Base-by-base conservation (phyloP, 495 filamentous ascomycete genomes). In the Hyaloscypha bicolor region DNA sequence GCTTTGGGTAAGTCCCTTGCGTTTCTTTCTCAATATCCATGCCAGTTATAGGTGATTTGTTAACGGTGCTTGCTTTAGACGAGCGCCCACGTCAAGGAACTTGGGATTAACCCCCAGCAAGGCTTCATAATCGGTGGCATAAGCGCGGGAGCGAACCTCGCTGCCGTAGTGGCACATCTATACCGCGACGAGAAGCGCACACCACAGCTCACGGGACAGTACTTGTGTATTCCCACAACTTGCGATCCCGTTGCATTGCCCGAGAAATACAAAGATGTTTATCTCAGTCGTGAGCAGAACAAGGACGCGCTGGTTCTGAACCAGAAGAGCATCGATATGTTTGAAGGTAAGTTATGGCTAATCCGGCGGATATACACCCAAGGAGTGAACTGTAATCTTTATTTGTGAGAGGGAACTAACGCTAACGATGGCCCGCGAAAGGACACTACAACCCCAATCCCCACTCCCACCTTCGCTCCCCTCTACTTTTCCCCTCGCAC, bases 71-170 rank as follows among this genome's bases (percentile, higher is more conserved):
- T n/a, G 6, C 4, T 48, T 11, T 19, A 48, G 42, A 48, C 42
- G 16, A 14, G 11, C 6, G 9, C 16, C 4, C 42, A 48, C 42
- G 2, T 48, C 16, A 19, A 14, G 4, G 42, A 48, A 9, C 70
- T 79, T 3, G 74, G 72, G 16, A 75, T 77, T 21, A 72, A 79
- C 55, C 75, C 77, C 3, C 66, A 71, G 12, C 68, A 59, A 56
- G 84, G 83, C 1, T 85, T 85, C 62, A 69, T 86, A 42, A 58
- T 85, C 33, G 81, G 81, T 32, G 84, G 84, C 9, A 74, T 73
- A 0, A 82, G 79, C 1, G 82, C 83, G 5, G 84, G 84, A 5
- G 83, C 74, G 5, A 82, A 83, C 66, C 67, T 85, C 16, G 69
- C 80, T 0, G 78, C 78, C 9, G 76, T 81, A 9, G 64, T 80